Percentiles rank a stretch among this genome's conserved stretches.
Conservation (phyloP, 1,139 yeast species). For the Saccharomyces pastorianus region DNA sequence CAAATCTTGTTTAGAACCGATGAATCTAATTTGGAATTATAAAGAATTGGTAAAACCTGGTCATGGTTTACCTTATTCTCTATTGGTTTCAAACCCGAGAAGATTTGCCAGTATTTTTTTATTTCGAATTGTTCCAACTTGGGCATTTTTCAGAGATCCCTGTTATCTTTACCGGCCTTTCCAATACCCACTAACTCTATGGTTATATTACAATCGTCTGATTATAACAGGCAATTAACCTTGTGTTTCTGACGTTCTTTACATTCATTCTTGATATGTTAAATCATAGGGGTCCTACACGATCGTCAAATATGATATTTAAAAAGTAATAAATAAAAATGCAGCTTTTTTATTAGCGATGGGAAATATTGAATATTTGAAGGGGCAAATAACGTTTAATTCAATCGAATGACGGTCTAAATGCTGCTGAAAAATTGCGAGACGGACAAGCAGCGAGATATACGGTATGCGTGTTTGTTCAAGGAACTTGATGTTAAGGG, state of each 20-base stretch:
- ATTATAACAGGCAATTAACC: background rate
- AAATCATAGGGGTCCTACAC: background rate
- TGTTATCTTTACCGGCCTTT: background rate
- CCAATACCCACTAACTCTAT: background rate
- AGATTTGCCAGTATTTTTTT: constrained; percentile 94
- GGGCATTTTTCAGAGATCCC: constrained; percentile 26
- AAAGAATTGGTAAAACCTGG: constrained; percentile 76
- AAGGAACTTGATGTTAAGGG: constrained; percentile 44
- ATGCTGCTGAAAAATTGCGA: constrained; percentile 6
- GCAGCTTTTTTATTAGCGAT: background rate
- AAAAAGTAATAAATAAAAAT: background rate
- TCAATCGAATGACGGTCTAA: constrained; percentile 9
- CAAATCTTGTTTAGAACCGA: constrained; percentile 72
- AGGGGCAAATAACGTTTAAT: background rate
- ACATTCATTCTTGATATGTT: background rate
- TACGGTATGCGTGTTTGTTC: constrained; percentile 29
- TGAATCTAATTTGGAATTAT: constrained; percentile 77
- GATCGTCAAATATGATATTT: background rate
- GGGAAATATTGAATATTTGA: background rate
- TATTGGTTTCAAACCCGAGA: constrained; percentile 77
- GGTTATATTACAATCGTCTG: background rate
- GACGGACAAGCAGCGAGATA: constrained; percentile 16
- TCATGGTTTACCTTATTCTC: constrained; percentile 76
- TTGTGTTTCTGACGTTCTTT: background rate
- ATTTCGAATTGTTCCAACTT: constrained; percentile 90